Base-by-base conservation (phyloP, 495 filamentous ascomycete genomes). In the Penicillium subrubescens region DNA sequence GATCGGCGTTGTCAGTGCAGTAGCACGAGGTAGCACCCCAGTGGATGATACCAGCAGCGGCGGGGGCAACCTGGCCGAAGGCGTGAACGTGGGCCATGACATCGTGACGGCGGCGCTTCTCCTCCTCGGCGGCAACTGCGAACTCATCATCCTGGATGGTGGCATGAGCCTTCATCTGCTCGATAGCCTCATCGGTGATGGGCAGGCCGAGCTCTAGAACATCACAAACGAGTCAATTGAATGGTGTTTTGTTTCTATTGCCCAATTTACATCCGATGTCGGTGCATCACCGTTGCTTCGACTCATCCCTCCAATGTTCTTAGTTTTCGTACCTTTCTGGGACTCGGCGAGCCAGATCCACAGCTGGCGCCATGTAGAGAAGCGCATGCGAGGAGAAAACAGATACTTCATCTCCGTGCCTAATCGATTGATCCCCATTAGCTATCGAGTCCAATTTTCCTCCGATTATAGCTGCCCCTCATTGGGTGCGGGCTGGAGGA, bases 41-140 rank as follows among this genome's bases (percentile, higher is more conserved):
- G 79, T 97, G 94, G 54, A 97, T 96, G 72, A 94, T 92, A 23
- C 91, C 92, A 21, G 91, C 92, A 43, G 94, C 94, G 51, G 87
- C 89, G 5, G 93, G 93, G 11, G 92, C 92, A 55, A 83, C 85
- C 69, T 84, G 77, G 3, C 89, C 91, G 67, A 86, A 92, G 10
- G 89, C 87, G 71, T 92, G 87, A 46, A 94, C 90, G 75, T 93
- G 89, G 61, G 83, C 83, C 85, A 89, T 88, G 61, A 89, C 87
- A 81, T 90, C 89, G 74, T 87, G 87, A 53, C 92, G 78, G 55
- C 92, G 80, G 54, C 83, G 83, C 81, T 88, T 91, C 80, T 97
- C 94, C 75, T 97, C 93, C 62, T 86, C 88, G 6, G 84, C 86
- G 35, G 92, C 91, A 63, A 90, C 81, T 64, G 83, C 77, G 72